Percentiles rank a stretch among this genome's conserved stretches.
Conservation (phyloP, 2,329 filamentous ascomycete species). For the Incumbomyces delicatus region DNA sequence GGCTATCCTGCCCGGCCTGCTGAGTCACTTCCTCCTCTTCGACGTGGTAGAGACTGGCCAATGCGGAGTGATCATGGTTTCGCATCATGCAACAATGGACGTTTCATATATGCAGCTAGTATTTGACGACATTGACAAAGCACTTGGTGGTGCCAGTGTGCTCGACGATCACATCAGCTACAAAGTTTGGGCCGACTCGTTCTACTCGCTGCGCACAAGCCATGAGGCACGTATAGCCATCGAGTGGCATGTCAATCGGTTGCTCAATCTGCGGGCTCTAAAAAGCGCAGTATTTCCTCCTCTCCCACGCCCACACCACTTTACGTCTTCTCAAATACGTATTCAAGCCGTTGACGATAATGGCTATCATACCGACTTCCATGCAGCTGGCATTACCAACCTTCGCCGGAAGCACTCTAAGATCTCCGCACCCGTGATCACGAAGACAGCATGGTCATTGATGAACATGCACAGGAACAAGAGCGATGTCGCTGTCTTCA, state of each 20-base stretch:
- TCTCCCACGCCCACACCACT: background rate
- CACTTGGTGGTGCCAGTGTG: background rate
- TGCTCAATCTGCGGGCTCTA: background rate
- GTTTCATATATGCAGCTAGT: conserved; percentile 2
- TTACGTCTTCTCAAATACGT: too few relatives aligned
- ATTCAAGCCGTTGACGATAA: conserved; percentile 1
- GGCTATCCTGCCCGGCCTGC: background rate
- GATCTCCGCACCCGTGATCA: background rate
- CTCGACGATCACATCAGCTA: background rate
- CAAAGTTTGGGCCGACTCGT: conserved; percentile 4
- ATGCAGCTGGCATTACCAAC: background rate
- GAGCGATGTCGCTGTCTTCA: background rate
- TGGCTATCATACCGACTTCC: conserved; percentile 2
- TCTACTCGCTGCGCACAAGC: background rate
- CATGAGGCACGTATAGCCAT: conserved; percentile 1
- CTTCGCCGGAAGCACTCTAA: background rate
- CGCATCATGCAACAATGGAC: background rate
- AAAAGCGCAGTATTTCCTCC: background rate
- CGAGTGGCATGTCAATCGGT: background rate
- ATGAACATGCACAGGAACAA: background rate
- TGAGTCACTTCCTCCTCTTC: conserved; percentile 1
- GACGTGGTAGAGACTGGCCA: background rate
- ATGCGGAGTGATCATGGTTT: conserved; percentile 1
- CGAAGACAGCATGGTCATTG: conserved; percentile 4
- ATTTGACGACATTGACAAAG: conserved; percentile 4